phyloP scores from a whole-genome alignment of 345 rosid species.

The Gossypium thurberi region DNA sequence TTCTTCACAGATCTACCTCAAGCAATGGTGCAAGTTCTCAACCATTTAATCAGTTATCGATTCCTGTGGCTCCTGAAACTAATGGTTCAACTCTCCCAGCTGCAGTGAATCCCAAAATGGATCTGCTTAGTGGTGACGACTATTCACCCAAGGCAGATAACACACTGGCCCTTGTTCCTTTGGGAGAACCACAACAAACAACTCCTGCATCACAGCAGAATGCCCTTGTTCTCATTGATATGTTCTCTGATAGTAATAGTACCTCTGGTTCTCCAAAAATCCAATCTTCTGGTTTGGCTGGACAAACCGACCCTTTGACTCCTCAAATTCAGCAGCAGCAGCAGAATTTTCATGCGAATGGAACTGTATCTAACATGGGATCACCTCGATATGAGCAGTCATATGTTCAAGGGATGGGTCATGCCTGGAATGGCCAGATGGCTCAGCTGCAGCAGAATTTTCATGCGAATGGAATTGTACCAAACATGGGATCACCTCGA shows the following conservation, averaged over 20 bases:
- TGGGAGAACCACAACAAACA: slow-evolving; percentile 52
- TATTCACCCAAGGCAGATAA: slow-evolving; percentile 56
- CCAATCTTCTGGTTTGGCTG: slow-evolving; percentile 36
- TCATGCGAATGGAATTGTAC: slow-evolving; percentile 31
- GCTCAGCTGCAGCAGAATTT: neutral
- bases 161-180: slow-evolving; percentile 81
- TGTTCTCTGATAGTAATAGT: slow-evolving; percentile 57
- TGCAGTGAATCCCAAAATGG: slow-evolving; percentile 57
- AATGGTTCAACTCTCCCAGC: slow-evolving; percentile 49
- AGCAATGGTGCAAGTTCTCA: slow-evolving; percentile 44
- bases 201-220: slow-evolving; percentile 63
- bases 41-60: slow-evolving; percentile 56
- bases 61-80: slow-evolving; percentile 72
- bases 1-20: slow-evolving; percentile 49
- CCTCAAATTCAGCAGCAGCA: slow-evolving; percentile 55
- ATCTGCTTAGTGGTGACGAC: slow-evolving; percentile 90
- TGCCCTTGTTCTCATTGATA: slow-evolving; percentile 79
- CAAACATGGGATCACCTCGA: slow-evolving; percentile 22
- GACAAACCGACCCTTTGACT: slow-evolving; percentile 39
- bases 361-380: neutral
- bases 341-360: neutral
- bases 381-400: neutral
- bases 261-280: slow-evolving; percentile 41
- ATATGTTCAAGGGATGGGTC: neutral
- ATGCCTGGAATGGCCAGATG: neutral